A percentile compares a stretch with the other conserved stretches of the same genome.
phyloP scores from a whole-genome alignment of 208 protist species.

The Angomonas deanei region DNA sequence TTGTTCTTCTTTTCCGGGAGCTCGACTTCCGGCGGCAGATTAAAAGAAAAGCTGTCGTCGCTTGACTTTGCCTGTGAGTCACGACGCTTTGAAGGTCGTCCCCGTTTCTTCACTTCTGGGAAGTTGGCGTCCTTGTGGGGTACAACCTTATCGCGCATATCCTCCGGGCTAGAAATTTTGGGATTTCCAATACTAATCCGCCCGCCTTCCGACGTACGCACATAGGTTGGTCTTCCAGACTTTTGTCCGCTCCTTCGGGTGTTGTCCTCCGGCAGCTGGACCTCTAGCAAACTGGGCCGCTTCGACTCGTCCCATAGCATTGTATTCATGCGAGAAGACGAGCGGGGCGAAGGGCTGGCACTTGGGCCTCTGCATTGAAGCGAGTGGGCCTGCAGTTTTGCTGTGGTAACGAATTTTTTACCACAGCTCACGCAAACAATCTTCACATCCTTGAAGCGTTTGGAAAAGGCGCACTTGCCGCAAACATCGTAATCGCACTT shows the following conservation, averaged over 20 bases:
- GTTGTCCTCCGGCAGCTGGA: slow-evolving; percentile 37
- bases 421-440: slow-evolving; percentile 82
- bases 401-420: slow-evolving; percentile 72
- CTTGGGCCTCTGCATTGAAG: slow-evolving; percentile 73
- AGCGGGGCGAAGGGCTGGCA: slow-evolving; percentile 63
- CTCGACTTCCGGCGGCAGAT: slow-evolving; percentile 55
- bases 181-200: slow-evolving; percentile 66
- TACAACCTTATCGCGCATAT: slow-evolving; percentile 49
- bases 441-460: slow-evolving; percentile 69
- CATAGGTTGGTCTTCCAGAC: slow-evolving; percentile 42
- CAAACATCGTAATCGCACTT: slow-evolving; percentile 90
- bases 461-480: slow-evolving; percentile 70
- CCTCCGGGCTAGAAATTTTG: slow-evolving; percentile 41
- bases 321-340: slow-evolving; percentile 77
- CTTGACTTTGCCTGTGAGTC: background rate
- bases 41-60: slow-evolving; percentile 40
- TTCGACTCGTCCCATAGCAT: slow-evolving; percentile 72
- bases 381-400: slow-evolving; percentile 77
- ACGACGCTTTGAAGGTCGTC: slow-evolving; percentile 14
- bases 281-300: slow-evolving; percentile 63
- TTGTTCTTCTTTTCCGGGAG: slow-evolving; percentile 33
- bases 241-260: slow-evolving; percentile 11
- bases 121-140: slow-evolving; percentile 63
- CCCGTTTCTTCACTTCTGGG: slow-evolving; percentile 21
- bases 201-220: slow-evolving; percentile 57